Evolutionary conservation across 208 protist species (phyloP), one percentile per base, ranked within the genome.

Genomic region (Angomonas ambiguus): DNA sequence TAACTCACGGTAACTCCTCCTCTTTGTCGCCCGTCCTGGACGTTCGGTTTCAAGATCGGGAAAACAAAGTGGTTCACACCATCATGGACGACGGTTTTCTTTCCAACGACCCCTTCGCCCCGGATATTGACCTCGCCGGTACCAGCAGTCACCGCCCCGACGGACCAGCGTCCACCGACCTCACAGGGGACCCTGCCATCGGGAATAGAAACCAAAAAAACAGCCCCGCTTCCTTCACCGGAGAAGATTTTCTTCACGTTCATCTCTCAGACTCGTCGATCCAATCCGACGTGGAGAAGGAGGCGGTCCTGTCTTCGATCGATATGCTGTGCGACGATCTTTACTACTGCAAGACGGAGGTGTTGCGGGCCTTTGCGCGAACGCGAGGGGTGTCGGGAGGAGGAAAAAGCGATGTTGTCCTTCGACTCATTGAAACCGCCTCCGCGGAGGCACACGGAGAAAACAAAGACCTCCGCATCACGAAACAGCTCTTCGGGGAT

Each of bases 241-340:
- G n/a, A n/a, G n/a, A 56, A 5, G n/a, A 24, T 56, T 18, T 27
- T 20, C 8, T 45, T 8, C 38, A 45, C 11, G 16, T 45, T n/a
- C 38, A 30, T 6, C 32, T 6, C 35, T 48, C 60, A 30, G 11
- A 30, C 35, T 45, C 38, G 11, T 45, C 38, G 31, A n/a, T 59
- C 31, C n/a, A 48, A 45, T n/a, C 42, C 5, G 11, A 67, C 57
- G 27, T 62, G 5, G 16, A 57, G 45, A 73, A 76, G 51, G 83
- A 92, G 60, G 60, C 48, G 24, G 76, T 95, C 0, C 78, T 95
- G 2, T 74, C 75, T 22, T 65, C 79, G 5, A 80, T 94, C 48
- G 91, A 96, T 62, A 76, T 93, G 65, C 77, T 96, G 25, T 94
- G 87, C 62, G 91, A 96, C 62, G 91, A 96, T 60, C 68, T 96